Evolutionary conservation across 2,329 filamentous ascomycete genomes (phyloP).

Genomic region (Paecilomyces fulvus): DNA sequence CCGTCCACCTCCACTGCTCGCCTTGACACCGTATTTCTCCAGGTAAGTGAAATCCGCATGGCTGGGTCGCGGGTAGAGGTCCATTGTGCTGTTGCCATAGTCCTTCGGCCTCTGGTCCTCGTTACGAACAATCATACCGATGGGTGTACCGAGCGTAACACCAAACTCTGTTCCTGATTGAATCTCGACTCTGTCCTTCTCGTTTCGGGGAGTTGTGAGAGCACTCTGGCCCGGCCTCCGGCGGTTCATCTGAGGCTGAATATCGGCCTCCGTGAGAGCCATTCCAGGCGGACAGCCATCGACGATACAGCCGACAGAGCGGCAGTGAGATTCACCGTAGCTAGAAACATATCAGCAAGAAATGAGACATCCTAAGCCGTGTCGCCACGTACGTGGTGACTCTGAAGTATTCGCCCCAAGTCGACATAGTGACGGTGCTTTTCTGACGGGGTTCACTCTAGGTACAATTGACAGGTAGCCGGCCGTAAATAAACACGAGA

Average conservation of each 20-base stretch:
- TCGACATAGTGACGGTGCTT: slow-evolving; percentile 57
- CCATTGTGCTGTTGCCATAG: slow-evolving; percentile 84
- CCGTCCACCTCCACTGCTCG: slow-evolving; percentile 79
- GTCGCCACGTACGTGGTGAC: slow-evolving; percentile 63
- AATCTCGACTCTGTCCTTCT: slow-evolving; percentile 86
- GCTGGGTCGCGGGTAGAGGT: slow-evolving; percentile 79
- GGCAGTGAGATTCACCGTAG: slow-evolving; percentile 84
- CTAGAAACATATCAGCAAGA: slow-evolving; percentile 28
- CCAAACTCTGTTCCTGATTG: slow-evolving; percentile 90
- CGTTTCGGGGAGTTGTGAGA: slow-evolving; percentile 85
- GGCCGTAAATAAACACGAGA: background rate
- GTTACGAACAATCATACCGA: slow-evolving; percentile 78
- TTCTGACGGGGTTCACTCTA: background rate
- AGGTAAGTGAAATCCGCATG: slow-evolving; percentile 97
- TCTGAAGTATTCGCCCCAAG: slow-evolving; percentile 72
- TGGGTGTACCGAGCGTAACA: slow-evolving; percentile 81
- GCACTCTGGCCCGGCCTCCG: slow-evolving; percentile 80
- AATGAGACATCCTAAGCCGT: slow-evolving; percentile 5
- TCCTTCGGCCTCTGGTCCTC: slow-evolving; percentile 89
- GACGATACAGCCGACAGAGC: slow-evolving; percentile 88
- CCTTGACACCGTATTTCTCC: slow-evolving; percentile 94
- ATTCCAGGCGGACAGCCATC: slow-evolving; percentile 87
- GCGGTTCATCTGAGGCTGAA: slow-evolving; percentile 91
- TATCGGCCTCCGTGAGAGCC: slow-evolving; percentile 73
- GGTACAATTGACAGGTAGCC: background rate